phyloP scores from a whole-genome alignment of 345 rosid genomes.

The Adansonia digitata region DNA sequence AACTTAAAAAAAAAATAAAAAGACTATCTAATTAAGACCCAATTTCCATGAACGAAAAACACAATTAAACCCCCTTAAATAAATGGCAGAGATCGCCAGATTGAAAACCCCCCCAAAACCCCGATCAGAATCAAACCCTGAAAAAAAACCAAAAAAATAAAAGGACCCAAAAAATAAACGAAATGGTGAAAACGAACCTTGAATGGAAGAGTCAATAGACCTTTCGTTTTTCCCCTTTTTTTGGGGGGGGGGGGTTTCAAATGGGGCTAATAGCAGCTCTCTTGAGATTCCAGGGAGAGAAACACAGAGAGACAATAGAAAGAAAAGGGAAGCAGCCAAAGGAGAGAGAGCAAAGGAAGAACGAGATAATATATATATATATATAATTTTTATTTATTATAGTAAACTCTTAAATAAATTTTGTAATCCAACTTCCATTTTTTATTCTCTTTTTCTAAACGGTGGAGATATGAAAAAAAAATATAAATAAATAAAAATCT shows the following conservation, averaged over 20 bases:
- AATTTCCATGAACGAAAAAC: conserved; percentile 24
- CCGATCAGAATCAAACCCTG: conserved; percentile 44
- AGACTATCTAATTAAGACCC: conserved; percentile 5
- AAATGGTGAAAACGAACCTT: conserved; percentile 25
- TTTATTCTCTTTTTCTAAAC: background rate
- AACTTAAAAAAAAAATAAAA: background rate
- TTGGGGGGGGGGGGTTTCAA: too few relatives aligned
- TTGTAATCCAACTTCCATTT: background rate
- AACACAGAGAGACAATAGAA: conserved; percentile 10
- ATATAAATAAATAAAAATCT: too few relatives aligned
- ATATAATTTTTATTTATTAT: too few relatives aligned
- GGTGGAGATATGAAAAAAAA: too few relatives aligned
- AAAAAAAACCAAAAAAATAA: conserved; percentile 10
- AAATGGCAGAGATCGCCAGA: conserved; percentile 29
- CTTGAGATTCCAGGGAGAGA: conserved; percentile 44
- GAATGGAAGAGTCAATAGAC: conserved; percentile 26
- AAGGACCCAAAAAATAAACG: background rate
- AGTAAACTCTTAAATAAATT: background rate
- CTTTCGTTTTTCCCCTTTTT: background rate
- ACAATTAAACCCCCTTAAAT: conserved; percentile 19
- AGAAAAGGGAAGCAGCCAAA: conserved; percentile 23
- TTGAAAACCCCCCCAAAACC: conserved; percentile 21
- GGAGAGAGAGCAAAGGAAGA: conserved; percentile 13
- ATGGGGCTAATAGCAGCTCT: conserved; percentile 39
- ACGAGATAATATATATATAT: too few relatives aligned